Evolutionary conservation across 192 early-diverging fungal species (phyloP).

Genomic region (Entomortierella parvispora): DNA sequence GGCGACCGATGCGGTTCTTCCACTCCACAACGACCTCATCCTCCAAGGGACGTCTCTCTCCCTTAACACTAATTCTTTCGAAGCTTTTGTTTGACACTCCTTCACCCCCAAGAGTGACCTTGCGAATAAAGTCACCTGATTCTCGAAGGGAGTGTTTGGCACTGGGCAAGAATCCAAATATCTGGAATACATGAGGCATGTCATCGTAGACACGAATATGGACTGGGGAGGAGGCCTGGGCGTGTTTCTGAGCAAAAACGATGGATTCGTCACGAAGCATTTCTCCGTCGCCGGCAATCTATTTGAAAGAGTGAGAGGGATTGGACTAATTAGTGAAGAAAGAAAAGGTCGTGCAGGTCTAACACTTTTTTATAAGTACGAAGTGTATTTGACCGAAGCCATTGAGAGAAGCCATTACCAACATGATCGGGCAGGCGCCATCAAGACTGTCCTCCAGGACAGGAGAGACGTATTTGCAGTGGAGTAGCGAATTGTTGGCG

Average conservation of each 20-base stretch:
- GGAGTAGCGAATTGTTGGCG: slow-evolving; percentile 52
- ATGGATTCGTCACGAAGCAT: slow-evolving; percentile 61
- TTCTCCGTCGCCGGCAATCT: slow-evolving; percentile 58
- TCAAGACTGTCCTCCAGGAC: slow-evolving; percentile 52
- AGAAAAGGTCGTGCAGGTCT: neutral
- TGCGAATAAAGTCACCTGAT: slow-evolving; percentile 44
- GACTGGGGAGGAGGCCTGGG: slow-evolving; percentile 20
- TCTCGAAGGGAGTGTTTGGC: slow-evolving; percentile 33
- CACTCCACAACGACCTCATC: slow-evolving; percentile 26
- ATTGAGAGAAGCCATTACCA: slow-evolving; percentile 40
- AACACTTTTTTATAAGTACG: too few species aligned
- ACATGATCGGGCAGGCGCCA: slow-evolving; percentile 54
- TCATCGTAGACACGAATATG: slow-evolving; percentile 58
- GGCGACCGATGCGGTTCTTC: slow-evolving; percentile 27
- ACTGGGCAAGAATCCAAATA: slow-evolving; percentile 52
- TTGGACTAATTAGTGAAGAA: neutral
- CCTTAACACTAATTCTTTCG: slow-evolving; percentile 23
- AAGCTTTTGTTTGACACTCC: slow-evolving; percentile 17
- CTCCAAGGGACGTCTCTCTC: slow-evolving; percentile 30
- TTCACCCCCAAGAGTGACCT: slow-evolving; percentile 23
- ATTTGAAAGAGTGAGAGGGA: neutral
- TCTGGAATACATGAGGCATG: slow-evolving; percentile 65
- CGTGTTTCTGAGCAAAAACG: slow-evolving; percentile 51
- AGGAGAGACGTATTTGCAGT: slow-evolving; percentile 60
- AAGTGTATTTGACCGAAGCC: too few species aligned